Conservation (phyloP, 495 filamentous ascomycete species). For the Neurospora sp. region DNA sequence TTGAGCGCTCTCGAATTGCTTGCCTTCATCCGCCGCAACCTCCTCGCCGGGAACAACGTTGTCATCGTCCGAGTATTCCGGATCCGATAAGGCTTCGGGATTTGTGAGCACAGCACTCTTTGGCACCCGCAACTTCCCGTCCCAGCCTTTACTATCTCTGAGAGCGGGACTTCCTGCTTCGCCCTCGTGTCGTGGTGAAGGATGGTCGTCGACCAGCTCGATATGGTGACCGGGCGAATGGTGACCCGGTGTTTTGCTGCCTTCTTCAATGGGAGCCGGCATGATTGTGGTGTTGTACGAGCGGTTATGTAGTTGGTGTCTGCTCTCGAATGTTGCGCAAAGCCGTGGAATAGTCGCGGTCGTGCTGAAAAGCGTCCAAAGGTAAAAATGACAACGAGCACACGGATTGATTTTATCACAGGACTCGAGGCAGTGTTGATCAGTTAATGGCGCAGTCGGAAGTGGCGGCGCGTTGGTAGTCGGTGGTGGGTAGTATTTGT, state of each 20-base stretch:
- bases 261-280: slow-evolving; percentile 27
- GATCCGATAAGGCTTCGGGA: slow-evolving; percentile 68
- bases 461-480: neutral
- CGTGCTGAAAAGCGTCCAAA: neutral
- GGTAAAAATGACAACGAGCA: neutral
- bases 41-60: slow-evolving; percentile 66
- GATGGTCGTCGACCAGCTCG: slow-evolving; percentile 30
- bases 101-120: slow-evolving; percentile 55
- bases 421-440: neutral
- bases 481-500: neutral
- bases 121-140: slow-evolving; percentile 76
- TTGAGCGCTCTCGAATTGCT: slow-evolving; percentile 3
- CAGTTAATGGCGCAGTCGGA: neutral
- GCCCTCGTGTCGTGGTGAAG: slow-evolving; percentile 29
- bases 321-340: neutral
- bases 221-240: slow-evolving; percentile 18
- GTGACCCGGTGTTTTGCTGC: slow-evolving; percentile 20
- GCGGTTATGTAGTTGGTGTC: neutral
- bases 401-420: neutral
- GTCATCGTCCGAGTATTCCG: slow-evolving; percentile 73
- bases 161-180: slow-evolving; percentile 30
- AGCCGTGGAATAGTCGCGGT: neutral
- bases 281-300: slow-evolving; percentile 11
- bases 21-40: slow-evolving; percentile 76
- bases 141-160: slow-evolving; percentile 73